These are phyloP conservation scores for Micractinium sp. DNA, from an alignment of 139 green algal genomes.

Conservation along the genomic window DNA sequence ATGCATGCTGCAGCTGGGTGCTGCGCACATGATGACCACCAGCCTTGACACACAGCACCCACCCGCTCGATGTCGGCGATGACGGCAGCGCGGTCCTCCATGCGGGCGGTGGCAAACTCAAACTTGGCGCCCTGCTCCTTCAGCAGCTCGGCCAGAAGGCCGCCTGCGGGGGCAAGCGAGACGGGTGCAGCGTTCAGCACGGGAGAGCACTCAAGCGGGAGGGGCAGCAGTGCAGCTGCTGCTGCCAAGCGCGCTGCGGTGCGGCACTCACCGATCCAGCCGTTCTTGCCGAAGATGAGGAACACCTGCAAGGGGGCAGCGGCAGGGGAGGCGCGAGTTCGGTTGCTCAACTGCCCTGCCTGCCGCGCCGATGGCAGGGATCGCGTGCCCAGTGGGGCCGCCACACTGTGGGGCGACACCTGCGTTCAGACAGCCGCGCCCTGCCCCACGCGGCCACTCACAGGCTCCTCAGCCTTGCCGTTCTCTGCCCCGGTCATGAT, in stretches of 20 bases:
- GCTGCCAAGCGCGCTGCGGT: not conserved
- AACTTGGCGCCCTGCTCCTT: constrained; percentile 82
- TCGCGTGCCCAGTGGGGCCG: not conserved
- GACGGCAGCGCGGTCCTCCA: constrained; percentile 89
- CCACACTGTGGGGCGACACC: not conserved
- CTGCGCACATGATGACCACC: not conserved
- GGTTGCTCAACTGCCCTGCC: not conserved
- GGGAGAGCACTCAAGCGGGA: not conserved
- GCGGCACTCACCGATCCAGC: constrained; percentile 24
- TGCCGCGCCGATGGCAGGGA: not conserved
- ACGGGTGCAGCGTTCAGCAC: constrained; percentile 21
- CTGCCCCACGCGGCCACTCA: not conserved
- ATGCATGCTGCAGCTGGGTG: not conserved
- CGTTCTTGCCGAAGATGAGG: constrained; percentile 84
- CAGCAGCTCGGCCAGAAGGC: constrained; percentile 81
- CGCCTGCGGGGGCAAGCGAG: constrained; percentile 74
- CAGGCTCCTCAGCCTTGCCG: constrained; percentile 3
- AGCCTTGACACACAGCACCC: not conserved
- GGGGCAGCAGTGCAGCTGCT: not conserved
- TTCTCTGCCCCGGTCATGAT: not conserved
- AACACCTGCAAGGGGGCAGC: constrained; percentile 61
- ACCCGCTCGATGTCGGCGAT: constrained; percentile 91
- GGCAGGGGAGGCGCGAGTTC: not conserved
- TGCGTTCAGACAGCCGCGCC: not conserved
- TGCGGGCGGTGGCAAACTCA: constrained; percentile 81